Conservation (phyloP, 306 rosid species). For the Begonia loranthoides region DNA sequence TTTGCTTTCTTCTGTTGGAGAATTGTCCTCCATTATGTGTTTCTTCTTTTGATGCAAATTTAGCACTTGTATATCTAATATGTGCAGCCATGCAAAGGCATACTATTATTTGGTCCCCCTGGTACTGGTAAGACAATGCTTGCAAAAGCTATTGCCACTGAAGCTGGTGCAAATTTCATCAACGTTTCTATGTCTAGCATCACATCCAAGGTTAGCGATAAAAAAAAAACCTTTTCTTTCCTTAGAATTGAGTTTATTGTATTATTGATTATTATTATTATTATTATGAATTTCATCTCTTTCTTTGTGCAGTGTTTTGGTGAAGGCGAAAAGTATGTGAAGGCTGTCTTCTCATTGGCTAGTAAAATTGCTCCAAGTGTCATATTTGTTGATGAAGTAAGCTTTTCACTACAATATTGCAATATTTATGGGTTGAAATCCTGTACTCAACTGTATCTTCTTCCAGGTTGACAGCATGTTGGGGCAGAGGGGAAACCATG, state of each 20-base stretch:
- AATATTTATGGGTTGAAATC: neutral
- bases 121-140: conserved; percentile 99
- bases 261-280: too few species aligned
- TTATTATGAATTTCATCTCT: neutral
- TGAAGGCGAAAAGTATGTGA: conserved; percentile 97
- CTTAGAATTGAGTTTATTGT: too few species aligned
- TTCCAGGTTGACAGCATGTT: conserved; percentile 96
- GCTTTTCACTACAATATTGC: neutral
- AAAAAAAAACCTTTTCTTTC: neutral
- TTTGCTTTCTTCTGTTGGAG: too few species aligned
- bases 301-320: conserved; percentile 87
- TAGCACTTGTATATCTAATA: neutral
- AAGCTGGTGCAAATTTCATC: conserved; percentile 98
- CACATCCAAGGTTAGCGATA: conserved; percentile 68
- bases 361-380: conserved; percentile 98
- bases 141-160: conserved; percentile 98
- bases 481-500: conserved; percentile 96
- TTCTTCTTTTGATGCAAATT: too few species aligned
- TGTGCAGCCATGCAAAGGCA: conserved; percentile 96
- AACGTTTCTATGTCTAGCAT: conserved; percentile 99
- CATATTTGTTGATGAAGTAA: conserved; percentile 89
- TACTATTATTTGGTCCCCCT: conserved; percentile 95
- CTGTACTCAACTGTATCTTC: neutral
- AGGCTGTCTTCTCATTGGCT: conserved; percentile 97
- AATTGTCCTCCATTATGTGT: too few species aligned